Percentiles rank a stretch among this genome's conserved stretches.
phyloP scores from a whole-genome alignment of 1,284 basidiomycete species.

The Volvariella volvacea region DNA sequence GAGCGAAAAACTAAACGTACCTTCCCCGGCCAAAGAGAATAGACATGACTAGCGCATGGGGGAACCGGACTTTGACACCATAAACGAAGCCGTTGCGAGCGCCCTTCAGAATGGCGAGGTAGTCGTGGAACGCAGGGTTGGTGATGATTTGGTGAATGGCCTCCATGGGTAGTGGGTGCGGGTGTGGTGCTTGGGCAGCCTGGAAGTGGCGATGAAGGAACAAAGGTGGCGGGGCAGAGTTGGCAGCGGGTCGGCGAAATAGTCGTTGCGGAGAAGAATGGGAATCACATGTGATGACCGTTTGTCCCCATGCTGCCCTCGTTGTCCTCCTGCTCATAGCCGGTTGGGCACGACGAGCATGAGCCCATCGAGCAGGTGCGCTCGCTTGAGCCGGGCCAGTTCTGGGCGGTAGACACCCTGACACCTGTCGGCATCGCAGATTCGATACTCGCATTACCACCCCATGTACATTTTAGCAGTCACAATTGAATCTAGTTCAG shows the following conservation, averaged over 20 bases:
- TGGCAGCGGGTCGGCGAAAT: not conserved
- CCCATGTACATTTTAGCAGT: no score
- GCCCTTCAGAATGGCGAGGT: conserved; percentile 89
- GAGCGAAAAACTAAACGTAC: conserved; percentile 39
- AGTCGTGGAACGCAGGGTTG: conserved; percentile 82
- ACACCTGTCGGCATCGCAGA: no score
- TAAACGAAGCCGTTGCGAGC: conserved; percentile 93
- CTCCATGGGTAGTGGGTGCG: conserved; percentile 20
- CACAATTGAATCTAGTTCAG: no score
- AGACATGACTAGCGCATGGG: conserved; percentile 99
- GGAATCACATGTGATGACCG: no score
- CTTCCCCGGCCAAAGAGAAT: conserved; percentile 87
- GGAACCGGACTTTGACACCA: conserved; percentile 90
- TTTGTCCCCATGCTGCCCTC: no score
- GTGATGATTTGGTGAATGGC: conserved; percentile 38
- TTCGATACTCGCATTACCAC: no score
- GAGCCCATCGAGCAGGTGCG: no score
- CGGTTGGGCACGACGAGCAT: no score
- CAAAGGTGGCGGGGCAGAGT: not conserved
- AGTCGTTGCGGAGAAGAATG: not conserved
- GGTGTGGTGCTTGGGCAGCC: no score
- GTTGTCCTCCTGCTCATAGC: no score
- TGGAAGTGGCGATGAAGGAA: conserved; percentile 11
- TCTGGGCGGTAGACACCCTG: no score
- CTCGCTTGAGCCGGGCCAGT: no score